phyloP scores from a whole-genome alignment of 257 asterid genomes.

The Salvia rosmarinus region DNA sequence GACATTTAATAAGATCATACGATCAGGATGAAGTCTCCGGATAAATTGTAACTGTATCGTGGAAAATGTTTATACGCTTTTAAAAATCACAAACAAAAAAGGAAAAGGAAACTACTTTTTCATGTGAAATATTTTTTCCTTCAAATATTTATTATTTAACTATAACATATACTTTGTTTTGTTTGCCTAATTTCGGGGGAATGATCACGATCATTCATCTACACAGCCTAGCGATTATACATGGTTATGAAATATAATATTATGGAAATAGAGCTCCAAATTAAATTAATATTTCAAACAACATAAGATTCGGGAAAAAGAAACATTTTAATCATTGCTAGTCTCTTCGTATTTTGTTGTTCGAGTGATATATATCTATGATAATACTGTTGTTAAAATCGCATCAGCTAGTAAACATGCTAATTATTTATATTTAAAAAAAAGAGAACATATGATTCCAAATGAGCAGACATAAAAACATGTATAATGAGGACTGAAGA shows the following conservation, averaged over 20 bases:
- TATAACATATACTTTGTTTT: too few species aligned
- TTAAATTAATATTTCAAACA: background rate
- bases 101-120: too few species aligned
- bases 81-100: too few species aligned
- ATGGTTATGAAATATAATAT: background rate
- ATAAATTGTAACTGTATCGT: too few species aligned
- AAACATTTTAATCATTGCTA: background rate
- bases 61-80: too few species aligned
- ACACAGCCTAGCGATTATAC: too few species aligned
- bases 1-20: background rate
- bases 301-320: background rate
- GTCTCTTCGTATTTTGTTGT: background rate
- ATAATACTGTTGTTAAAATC: background rate
- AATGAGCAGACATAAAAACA: slow-evolving; percentile 9
- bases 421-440: background rate
- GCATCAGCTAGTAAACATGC: background rate
- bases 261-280: background rate
- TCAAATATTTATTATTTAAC: too few species aligned
- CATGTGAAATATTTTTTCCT: too few species aligned
- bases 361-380: slow-evolving; percentile 1
- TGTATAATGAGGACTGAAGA: slow-evolving; percentile 4
- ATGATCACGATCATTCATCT: too few species aligned
- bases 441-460: background rate
- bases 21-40: too few species aligned
- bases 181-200: too few species aligned